These are phyloP conservation scores for Megacollybia marginata DNA, from an alignment of 768 basidiomycete genomes.

Conservation along the genomic window DNA sequence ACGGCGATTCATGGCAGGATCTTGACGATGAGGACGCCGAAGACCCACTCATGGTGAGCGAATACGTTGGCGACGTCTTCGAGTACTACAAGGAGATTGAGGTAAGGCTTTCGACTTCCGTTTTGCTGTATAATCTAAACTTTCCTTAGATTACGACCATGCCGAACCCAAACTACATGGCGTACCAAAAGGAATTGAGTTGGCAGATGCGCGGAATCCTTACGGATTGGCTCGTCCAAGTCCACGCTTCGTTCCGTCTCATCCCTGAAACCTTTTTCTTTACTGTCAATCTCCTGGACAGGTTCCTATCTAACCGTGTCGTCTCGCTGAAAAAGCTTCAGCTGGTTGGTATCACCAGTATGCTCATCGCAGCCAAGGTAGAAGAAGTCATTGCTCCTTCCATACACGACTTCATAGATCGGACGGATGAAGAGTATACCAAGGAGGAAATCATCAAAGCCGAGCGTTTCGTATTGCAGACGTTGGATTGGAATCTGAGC, in stretches of 20 bases:
- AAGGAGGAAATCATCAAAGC: constrained; percentile 82
- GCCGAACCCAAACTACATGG: constrained; percentile 83
- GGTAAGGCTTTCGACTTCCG: constrained; percentile 34
- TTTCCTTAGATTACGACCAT: constrained; percentile 54
- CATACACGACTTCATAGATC: constrained; percentile 69
- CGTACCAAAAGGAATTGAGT: constrained; percentile 69
- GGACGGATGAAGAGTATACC: constrained; percentile 71
- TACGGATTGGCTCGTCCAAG: constrained; percentile 90
- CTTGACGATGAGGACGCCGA: constrained; percentile 83
- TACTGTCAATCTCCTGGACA: constrained; percentile 77
- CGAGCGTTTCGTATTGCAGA: constrained; percentile 82
- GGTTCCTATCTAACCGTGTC: constrained; percentile 62
- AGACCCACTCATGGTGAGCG: constrained; percentile 87
- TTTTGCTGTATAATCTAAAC: constrained; percentile 7
- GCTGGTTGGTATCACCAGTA: constrained; percentile 81
- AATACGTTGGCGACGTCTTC: constrained; percentile 87
- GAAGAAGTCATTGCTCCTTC: constrained; percentile 91
- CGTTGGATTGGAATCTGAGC: constrained; percentile 78
- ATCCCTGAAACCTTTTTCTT: constrained; percentile 90
- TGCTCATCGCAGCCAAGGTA: constrained; percentile 86
- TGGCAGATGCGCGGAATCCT: constrained; percentile 89
- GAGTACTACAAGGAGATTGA: constrained; percentile 78
- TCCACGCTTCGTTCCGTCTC: constrained; percentile 80
- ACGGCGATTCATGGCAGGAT: constrained; percentile 67
- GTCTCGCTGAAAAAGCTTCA: constrained; percentile 83